Evolutionary conservation across 768 basidiomycete species (phyloP), one percentile per base, ranked within the genome.

Genomic region (Lepiota subincarnata): DNA sequence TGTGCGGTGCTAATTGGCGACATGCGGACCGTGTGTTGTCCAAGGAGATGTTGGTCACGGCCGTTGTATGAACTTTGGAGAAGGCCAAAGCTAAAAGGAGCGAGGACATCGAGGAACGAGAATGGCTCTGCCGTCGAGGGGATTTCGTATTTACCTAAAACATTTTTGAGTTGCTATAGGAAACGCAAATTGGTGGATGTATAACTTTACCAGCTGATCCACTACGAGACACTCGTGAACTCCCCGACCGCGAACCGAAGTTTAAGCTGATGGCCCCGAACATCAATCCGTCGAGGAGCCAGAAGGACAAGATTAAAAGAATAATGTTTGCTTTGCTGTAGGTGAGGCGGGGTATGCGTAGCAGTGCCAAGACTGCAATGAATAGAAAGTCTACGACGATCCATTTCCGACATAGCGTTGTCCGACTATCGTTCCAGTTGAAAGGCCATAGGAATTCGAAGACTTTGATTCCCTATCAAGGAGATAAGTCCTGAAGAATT

Each of bases 1-100:
- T 87, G 85, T 3, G 94, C 95, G 2, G 94, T 97, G 66, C 93
- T 92, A 61, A 92, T 92, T 8, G 94, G 94, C 0, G 92, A 91
- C 80, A 95, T 86, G 58, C 88, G 84, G 48, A 98, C 87, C 0
- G 92, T 94, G 64, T 95, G 92, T 66, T 93, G 87, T 31, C 95
- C 53, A 28, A 84, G 78, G 6, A 91, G 71, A 63, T 90, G 84
- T 3, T 72, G 65, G 57, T 89, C 85, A 37, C 71, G 74, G 1
- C 68, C 63, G 14, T 61, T 63, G 36, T 73, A 65, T 18, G 77
- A 66, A 7, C 73, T 60, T 3, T 77, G 67, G 11, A 86, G 55
- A 10, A 83, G 61, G 14, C 80, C 80, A 38, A 86, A 77, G 12
- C 74, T 75, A 13, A 82, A 61, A 22, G 76, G 69, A 7, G 75